Evolutionary conservation across 148 eudicot species (phyloP), one percentile per base, ranked within the genome.

Genomic region (Rhododendron simsii): DNA sequence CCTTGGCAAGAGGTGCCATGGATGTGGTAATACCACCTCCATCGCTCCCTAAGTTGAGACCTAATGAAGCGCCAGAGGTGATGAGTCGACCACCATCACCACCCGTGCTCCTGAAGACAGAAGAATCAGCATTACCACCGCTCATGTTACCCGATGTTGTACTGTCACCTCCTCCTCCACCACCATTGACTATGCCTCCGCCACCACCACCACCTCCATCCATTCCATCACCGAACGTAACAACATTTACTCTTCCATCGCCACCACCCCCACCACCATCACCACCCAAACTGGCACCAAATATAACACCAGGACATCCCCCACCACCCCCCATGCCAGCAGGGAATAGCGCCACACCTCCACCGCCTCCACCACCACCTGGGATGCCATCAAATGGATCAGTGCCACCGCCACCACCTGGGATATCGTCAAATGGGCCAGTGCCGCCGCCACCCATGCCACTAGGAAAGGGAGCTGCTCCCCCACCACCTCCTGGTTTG

Each of bases 401-500:
- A 63, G 71, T 57, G 11, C 82, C 86, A 7, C 80, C 86, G 1
- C 87, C 90, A 18, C 89, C 94, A 7, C 95, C 92, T 5, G 77
- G 80, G 78, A 83, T 78, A 85, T 84, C 88, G 15, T 86, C 88
- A 79, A 87, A 75, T 86, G 91, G 80, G 84, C 55, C 86, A 26
- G 82, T 57, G 48, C 86, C 94, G 13, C 89, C 93, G 59, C 92
- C 94, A 53, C 93, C 94, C 1, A 85, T 88, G 88, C 85, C 87
- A 76, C 53, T n/a, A 11, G 89, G 87, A 18, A 91, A 87, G 55
- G 92, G 91, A 77, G 93, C 81, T 45, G 91, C 88, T 21, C 94
- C 93, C 18, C 94, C 96, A 20, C 98, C 98, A 59, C 99, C 96
- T 18, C 99, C 98, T 20, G 92, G 91, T 55, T 84, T 87, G 47